Percentiles rank a stretch among this genome's conserved stretches.
Evolutionary conservation across 257 asterid genomes (phyloP).

Genomic region (Salvia splendens): DNA sequence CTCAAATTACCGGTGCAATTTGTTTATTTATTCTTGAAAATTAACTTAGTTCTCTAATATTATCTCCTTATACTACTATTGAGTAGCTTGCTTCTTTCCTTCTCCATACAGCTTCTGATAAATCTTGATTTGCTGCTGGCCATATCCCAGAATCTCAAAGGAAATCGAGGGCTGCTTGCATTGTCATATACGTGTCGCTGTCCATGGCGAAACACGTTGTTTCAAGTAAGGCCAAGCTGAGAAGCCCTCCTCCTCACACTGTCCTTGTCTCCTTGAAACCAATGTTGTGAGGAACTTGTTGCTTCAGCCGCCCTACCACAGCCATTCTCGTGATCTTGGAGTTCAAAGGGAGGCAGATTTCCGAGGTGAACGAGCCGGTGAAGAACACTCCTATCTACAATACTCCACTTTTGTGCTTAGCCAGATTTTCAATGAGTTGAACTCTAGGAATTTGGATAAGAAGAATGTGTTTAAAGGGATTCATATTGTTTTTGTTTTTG

Average conservation of each 20-base stretch:
- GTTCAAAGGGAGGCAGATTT: constrained; percentile 47
- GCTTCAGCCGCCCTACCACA: constrained; percentile 63
- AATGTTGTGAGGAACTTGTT: constrained; percentile 47
- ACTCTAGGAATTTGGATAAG: constrained; percentile 50
- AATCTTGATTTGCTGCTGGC: constrained; percentile 29
- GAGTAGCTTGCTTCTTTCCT: constrained; percentile 10
- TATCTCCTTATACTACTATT: neutral
- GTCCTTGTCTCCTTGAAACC: constrained; percentile 32
- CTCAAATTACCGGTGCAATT: neutral
- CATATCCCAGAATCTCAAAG: constrained; percentile 39
- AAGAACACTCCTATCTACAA: constrained; percentile 63
- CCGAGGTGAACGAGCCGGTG: constrained; percentile 38
- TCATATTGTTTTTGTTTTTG: constrained; percentile 49
- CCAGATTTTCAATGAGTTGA: constrained; percentile 57
- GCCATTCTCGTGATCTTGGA: constrained; percentile 50
- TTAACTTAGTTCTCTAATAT: neutral
- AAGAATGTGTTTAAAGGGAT: constrained; percentile 55
- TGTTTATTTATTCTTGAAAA: neutral
- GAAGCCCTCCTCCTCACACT: constrained; percentile 24
- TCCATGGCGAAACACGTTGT: constrained; percentile 37
- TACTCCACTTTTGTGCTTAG: constrained; percentile 53
- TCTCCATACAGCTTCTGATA: neutral
- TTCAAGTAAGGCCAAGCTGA: constrained; percentile 12
- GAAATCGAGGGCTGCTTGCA: constrained; percentile 51
- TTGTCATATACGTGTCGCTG: constrained; percentile 39